Conservation (phyloP, 2,329 filamentous ascomycete genomes). For the Epichloe aotearoae region DNA sequence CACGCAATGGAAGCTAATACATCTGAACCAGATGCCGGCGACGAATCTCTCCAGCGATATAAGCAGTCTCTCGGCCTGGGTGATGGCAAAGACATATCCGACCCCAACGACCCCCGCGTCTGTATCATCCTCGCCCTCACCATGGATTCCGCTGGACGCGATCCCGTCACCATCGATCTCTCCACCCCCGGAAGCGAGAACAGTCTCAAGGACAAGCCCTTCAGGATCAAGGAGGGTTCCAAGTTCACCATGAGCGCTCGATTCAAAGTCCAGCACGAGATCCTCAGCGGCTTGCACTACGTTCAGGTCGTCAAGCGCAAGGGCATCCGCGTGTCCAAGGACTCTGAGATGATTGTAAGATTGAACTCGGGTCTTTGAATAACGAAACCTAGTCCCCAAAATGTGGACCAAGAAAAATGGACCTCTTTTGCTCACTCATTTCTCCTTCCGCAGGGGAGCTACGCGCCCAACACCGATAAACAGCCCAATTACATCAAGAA, state of each 20-base stretch:
- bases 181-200: slow-evolving; percentile 57
- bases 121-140: slow-evolving; percentile 89
- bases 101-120: slow-evolving; percentile 71
- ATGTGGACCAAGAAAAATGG: too few species aligned
- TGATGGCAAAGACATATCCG: slow-evolving; percentile 56
- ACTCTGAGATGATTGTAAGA: slow-evolving; percentile 88
- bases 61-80: slow-evolving; percentile 89
- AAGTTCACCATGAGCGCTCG: slow-evolving; percentile 88
- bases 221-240: slow-evolving; percentile 92
- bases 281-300: slow-evolving; percentile 90
- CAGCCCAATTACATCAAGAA: slow-evolving; percentile 79
- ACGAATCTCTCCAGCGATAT: slow-evolving; percentile 94
- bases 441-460: slow-evolving; percentile 50
- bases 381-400: background rate
- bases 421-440: background rate
- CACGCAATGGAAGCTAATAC: background rate
- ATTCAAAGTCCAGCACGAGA: slow-evolving; percentile 95
- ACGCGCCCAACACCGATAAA: slow-evolving; percentile 82
- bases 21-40: slow-evolving; percentile 42
- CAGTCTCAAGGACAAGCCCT: slow-evolving; percentile 78
- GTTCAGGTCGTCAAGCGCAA: slow-evolving; percentile 87
- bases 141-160: slow-evolving; percentile 71
- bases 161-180: slow-evolving; percentile 82
- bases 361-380: background rate
- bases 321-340: slow-evolving; percentile 77